A percentile compares a stretch with the other conserved stretches of the same genome.
phyloP scores from a whole-genome alignment of 164 flowering plant species.

The Stephania yunnanensis region DNA sequence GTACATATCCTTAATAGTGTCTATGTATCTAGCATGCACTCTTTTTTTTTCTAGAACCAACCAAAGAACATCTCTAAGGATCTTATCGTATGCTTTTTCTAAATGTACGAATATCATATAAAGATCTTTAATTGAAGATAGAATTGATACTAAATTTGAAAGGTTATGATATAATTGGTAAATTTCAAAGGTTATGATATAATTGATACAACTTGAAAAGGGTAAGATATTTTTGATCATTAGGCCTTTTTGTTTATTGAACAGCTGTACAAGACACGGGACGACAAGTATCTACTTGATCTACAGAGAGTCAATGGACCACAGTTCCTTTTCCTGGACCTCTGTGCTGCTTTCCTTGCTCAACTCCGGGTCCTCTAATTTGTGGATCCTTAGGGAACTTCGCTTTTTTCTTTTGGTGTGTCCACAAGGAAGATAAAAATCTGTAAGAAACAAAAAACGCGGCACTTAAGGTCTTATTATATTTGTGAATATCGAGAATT shows the following conservation, averaged over 20 bases:
- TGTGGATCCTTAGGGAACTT: not conserved
- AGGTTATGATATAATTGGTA: too few relatives aligned
- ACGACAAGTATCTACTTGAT: conserved; percentile 25
- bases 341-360: conserved; percentile 26
- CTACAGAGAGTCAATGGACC: conserved; percentile 24
- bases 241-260: not conserved
- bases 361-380: conserved; percentile 21
- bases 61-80: too few relatives aligned
- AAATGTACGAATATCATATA: too few relatives aligned
- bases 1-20: too few relatives aligned
- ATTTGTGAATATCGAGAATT: conserved; percentile 8
- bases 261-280: conserved; percentile 23
- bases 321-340: conserved; percentile 21
- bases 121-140: too few relatives aligned
- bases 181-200: too few relatives aligned
- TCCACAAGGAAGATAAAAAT: not conserved
- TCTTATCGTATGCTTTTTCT: too few relatives aligned
- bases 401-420: not conserved
- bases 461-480: not conserved
- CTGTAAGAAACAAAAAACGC: not conserved
- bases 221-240: too few relatives aligned
- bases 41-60: too few relatives aligned
- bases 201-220: too few relatives aligned
- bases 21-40: too few relatives aligned
- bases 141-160: too few relatives aligned